phyloP scores from a whole-genome alignment of 2,329 filamentous ascomycete species.

The Penicillium rolfsii region DNA sequence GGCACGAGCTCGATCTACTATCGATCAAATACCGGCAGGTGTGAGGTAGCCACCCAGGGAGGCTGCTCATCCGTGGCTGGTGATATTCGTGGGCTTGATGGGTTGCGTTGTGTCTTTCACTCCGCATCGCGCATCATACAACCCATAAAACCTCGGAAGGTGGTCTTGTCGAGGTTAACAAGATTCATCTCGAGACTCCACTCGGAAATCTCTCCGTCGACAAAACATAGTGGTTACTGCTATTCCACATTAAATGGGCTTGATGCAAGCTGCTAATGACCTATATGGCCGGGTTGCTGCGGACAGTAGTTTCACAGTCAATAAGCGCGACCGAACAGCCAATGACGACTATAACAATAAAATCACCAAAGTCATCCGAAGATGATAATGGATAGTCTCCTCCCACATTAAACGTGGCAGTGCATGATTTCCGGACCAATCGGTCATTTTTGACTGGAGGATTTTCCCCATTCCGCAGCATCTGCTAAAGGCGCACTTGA shows the following conservation, averaged over 20 bases:
- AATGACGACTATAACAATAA: slow-evolving; percentile 18
- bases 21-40: slow-evolving; percentile 26
- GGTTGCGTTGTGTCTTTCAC: slow-evolving; percentile 41
- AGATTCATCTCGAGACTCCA: slow-evolving; percentile 34
- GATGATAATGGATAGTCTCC: slow-evolving; percentile 35
- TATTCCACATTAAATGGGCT: slow-evolving; percentile 33
- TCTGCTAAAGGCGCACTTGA: slow-evolving; percentile 21
- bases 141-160: slow-evolving; percentile 21
- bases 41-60: slow-evolving; percentile 28
- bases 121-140: slow-evolving; percentile 30
- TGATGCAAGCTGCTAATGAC: slow-evolving; percentile 26
- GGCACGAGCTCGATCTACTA: slow-evolving; percentile 39
- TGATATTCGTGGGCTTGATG: slow-evolving; percentile 35
- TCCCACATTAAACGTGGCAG: slow-evolving; percentile 18
- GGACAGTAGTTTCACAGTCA: slow-evolving; percentile 2
- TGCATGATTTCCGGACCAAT: slow-evolving; percentile 22
- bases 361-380: slow-evolving; percentile 39
- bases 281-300: slow-evolving; percentile 17
- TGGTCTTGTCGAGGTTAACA: slow-evolving; percentile 10
- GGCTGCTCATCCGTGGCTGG: slow-evolving; percentile 40
- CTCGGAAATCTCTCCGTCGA: slow-evolving; percentile 46
- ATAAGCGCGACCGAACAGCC: background rate
- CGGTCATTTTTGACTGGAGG: slow-evolving; percentile 24
- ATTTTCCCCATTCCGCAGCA: slow-evolving; percentile 28
- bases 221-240: slow-evolving; percentile 39